Base-by-base conservation (phyloP, 208 protist genomes). In the Leishmania amazonensis region DNA sequence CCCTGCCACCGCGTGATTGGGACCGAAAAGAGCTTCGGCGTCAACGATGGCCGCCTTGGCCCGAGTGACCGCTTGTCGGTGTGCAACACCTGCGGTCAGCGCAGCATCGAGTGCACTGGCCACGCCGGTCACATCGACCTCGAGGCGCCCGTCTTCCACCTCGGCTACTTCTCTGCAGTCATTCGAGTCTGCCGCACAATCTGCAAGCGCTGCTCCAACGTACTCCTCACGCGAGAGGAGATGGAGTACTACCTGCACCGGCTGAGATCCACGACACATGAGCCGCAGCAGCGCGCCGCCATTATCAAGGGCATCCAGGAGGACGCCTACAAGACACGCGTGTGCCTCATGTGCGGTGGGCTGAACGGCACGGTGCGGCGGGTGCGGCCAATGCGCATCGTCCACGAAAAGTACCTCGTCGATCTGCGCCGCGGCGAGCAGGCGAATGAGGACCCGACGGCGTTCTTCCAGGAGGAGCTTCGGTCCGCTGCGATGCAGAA, bases 121-220 rank as follows among this genome's bases (percentile, higher is more conserved):
- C 99, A 99, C 90, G 99, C 99, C 85, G 99, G 99, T 38, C 94
- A 99, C 89, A 97, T 99, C 58, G 90, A 99, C 79, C 90, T 99
- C 53, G 97, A 97, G 83, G 85, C 99, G 42, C 99, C 99, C 0
- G 98, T 99, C 9, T 99, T 99, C 87, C 99, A 99, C 83, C 84
- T 99, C 45, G 99, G 99, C 47, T 99, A 99, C 84, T 97, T 99
- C 68, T 88, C 95, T 49, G 84, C 88, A 19, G 98, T 99, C 64
- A 71, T 99, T 51, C 88, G 93, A 28, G 96, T 99, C 17, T 95
- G 99, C 40, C 95, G 99, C 58, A 95, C 92, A 49, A 99, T 99
- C 74, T 99, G 99, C 92, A 99, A 99, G 91, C 87, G 83, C 28
- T 99, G 98, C 87, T 91, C 91, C 11, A 88, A 94, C 35, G 90